phyloP scores from a whole-genome alignment of 163 green algal species.

The Chlorella variabilis region DNA sequence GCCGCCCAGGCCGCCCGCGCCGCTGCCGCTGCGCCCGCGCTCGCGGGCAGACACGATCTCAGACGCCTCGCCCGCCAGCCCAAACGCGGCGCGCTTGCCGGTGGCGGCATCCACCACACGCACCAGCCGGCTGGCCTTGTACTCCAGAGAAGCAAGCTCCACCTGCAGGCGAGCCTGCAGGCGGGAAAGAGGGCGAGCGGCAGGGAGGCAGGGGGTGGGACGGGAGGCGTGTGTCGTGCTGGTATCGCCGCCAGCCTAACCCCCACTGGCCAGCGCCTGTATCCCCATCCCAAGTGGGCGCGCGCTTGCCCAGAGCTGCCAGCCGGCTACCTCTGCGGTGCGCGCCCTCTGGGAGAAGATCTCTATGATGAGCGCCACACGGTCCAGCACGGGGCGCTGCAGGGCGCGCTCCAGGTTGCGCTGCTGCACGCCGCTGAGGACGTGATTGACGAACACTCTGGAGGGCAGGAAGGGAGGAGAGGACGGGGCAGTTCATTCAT shows the following conservation, averaged over 20 bases:
- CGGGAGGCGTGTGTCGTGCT: no score
- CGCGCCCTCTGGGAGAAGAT: slow-evolving; percentile 71
- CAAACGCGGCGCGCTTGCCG: slow-evolving; percentile 52
- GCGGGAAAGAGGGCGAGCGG: not conserved
- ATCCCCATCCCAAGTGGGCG: no score
- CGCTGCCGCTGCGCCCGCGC: slow-evolving; percentile 54
- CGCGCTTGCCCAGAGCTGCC: no score
- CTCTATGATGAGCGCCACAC: slow-evolving; percentile 71
- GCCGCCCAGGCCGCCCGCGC: slow-evolving; percentile 59
- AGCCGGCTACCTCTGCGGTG: slow-evolving; percentile 50
- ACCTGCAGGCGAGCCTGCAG: slow-evolving; percentile 69
- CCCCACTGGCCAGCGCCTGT: no score
- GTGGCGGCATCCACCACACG: slow-evolving; percentile 39
- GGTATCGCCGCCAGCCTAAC: no score
- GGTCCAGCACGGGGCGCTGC: slow-evolving; percentile 62
- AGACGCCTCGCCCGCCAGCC: slow-evolving; percentile 34
- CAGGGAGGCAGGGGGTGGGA: no score
- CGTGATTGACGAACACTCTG: slow-evolving; percentile 55
- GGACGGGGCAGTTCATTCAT: no score
- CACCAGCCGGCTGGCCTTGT: slow-evolving; percentile 60
- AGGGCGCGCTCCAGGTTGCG: slow-evolving; percentile 53
- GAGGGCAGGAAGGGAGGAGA: not conserved
- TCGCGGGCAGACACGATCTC: slow-evolving; percentile 67
- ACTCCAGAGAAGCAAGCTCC: slow-evolving; percentile 63
- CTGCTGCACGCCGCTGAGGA: slow-evolving; percentile 54